Percentiles rank a stretch among this genome's conserved stretches.
phyloP scores from a whole-genome alignment of 2,329 filamentous ascomycete genomes.

The Trichophyton schoenleinii region DNA sequence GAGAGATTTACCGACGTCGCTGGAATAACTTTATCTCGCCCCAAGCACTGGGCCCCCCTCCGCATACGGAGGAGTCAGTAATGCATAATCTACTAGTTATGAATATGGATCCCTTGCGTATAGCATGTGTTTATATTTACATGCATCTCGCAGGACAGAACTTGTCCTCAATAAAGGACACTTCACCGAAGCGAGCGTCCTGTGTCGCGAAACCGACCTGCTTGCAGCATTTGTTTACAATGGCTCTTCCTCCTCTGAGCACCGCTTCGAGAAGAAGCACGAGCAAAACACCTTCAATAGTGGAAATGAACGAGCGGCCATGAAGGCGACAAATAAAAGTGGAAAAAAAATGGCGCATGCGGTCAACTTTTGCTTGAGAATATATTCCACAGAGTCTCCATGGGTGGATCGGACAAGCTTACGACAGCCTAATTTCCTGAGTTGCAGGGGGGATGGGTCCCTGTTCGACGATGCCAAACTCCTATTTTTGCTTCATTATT shows the following conservation, averaged over 20 bases:
- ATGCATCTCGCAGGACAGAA: background rate
- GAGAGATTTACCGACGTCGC: background rate
- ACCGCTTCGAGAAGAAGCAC: background rate
- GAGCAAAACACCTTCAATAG: background rate
- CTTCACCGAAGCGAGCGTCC: too few species aligned
- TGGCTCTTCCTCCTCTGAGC: too few species aligned
- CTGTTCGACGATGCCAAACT: background rate
- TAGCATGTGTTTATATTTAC: background rate
- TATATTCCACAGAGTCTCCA: background rate
- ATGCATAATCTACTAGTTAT: background rate
- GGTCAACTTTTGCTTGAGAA: background rate
- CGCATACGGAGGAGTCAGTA: background rate
- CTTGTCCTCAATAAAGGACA: background rate
- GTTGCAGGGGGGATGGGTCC: conserved; percentile 4
- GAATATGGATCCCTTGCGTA: background rate
- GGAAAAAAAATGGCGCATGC: background rate
- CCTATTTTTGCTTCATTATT: background rate
- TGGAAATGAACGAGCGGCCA: background rate
- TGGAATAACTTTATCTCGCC: background rate
- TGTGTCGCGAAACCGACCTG: too few species aligned
- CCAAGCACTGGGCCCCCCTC: background rate
- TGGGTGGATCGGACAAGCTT: background rate
- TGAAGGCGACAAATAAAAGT: background rate
- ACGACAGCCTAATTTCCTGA: conserved; percentile 6
- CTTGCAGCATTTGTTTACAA: too few species aligned